Base-by-base conservation (phyloP, 2,329 filamentous ascomycete species). In the Ceratocystis ficicola region DNA sequence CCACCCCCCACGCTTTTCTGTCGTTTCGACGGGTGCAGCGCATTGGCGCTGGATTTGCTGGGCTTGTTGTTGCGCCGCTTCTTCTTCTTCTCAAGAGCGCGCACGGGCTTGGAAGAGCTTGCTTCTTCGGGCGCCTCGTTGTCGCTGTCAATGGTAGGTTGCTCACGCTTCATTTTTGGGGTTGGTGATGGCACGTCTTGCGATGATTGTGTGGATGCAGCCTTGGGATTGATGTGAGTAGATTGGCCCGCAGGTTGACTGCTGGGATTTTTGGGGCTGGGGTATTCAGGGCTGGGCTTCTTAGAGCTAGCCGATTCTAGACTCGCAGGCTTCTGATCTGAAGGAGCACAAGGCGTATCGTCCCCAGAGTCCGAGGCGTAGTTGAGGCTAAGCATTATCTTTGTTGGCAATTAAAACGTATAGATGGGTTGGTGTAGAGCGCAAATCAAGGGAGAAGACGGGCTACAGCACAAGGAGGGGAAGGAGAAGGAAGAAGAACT, bases 41-140 rank as follows among this genome's bases (percentile, higher is more conserved):
- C 15, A n/a, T 46, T 28, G 41, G 60, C 30, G 41, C 30, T 62
- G 12, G 41, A 28, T 25, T 67, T 67, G 36, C 36, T 4, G 20
- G 50, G 30, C 41, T 57, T 65, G 32, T 67, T 67, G 25, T 52
- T 63, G 36, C 65, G 65, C 30, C 63, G 57, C 15, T 67, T 64
- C 50, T 44, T 55, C 36, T 67, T 67, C 55, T 63, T 64, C 17
- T 52, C 63, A n/a, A 66, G 62, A 50, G 61, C 65, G 17, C 48
- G 61, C 20, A 66, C 65, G 4, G 65, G 65, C 25, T 66, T 62
- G 22, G 61, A 59, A 2, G 63, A 65, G n/a, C 57, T 36, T 17
- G 48, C 30, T 65, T 65, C 63, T n/a, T 67, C 66, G 30, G 66
- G 66, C 7, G 62, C 63, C 7, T 66, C 59, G 61, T 66, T 44